Evolutionary conservation across 495 filamentous ascomycete species (phyloP), one percentile per base, ranked within the genome.

Genomic region (Lophiostoma macrostomum): DNA sequence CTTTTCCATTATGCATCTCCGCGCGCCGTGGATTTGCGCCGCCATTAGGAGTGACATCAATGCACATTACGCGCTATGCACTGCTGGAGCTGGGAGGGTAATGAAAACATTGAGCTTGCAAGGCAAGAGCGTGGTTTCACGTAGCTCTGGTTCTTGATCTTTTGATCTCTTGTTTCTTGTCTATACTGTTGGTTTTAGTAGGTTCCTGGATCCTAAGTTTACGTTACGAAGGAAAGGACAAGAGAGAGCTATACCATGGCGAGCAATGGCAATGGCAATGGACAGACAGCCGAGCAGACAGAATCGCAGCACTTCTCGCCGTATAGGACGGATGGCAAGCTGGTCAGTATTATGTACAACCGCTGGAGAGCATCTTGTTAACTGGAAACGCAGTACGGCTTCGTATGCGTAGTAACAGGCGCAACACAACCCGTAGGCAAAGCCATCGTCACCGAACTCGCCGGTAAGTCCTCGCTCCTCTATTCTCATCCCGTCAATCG

Each of bases 401-500:
- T 83, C 52, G 75, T 83, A 23, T 83, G 80, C 57, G 76, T 83
- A 4, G 80, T 83, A 3, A 81, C 80, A 5, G 78, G 80, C 5
- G 76, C 80, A 14, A 76, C 73, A 0, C 76, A 80, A 58, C 73
- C 80, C 0, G 71, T 82, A 18, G 80, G 80, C 12, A 72, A 75
- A 62, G 80, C 80, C 27, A 82, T 84, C 43, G 72, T 77, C 13
- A 52, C 63, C 14, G 80, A 83, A 60, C 67, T 82, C 8, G 80
- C 80, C 47, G 75, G 78, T 80, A 43, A 54, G 69, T 56, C 3
- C 5, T 11, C 5, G 5, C 10, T n/a, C 27, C 14, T 40, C 25
- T 14, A 24, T 43, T 52, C 24, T 22, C 22, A 34, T n/a, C 11
- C 1, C 6, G 3, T 4, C 7, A 1, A 28, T n/a, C n/a, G n/a